Conservation (phyloP, 495 filamentous ascomycete genomes). For the Penicillium canariense region DNA sequence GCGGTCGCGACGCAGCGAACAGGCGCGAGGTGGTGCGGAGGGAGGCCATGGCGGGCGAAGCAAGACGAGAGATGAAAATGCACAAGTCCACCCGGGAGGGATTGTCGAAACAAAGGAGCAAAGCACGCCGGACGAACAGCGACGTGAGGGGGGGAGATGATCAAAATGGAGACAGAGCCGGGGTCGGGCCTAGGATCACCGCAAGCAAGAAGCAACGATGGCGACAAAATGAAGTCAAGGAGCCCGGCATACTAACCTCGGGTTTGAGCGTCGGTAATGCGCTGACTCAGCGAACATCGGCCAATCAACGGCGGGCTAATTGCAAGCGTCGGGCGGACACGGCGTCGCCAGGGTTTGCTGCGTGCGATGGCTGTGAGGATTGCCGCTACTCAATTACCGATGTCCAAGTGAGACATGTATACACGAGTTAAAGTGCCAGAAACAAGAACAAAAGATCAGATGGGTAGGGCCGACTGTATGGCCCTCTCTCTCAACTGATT, state of each 20-base stretch:
- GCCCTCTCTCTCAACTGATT: background rate
- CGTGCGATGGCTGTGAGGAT: constrained; percentile 1
- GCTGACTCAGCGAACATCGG: constrained; percentile 32
- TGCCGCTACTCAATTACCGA: constrained; percentile 13
- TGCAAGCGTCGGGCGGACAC: constrained; percentile 50
- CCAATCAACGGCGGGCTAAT: constrained; percentile 45
- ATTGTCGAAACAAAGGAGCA: constrained; percentile 3
- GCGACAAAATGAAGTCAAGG: constrained; percentile 37
- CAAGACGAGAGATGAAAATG: constrained; percentile 2
- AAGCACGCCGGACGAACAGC: background rate
- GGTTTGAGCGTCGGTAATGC: constrained; percentile 37
- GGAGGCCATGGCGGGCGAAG: constrained; percentile 63
- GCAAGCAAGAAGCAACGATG: constrained; percentile 14
- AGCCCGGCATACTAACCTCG: constrained; percentile 39
- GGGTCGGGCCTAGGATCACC: constrained; percentile 11
- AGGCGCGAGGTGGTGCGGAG: constrained; percentile 70
- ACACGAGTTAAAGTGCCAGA: background rate
- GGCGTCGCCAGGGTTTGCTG: constrained; percentile 21
- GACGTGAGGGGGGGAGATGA: constrained; percentile 13
- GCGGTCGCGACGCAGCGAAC: constrained; percentile 54
- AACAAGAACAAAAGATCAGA: no score
- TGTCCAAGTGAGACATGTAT: background rate
- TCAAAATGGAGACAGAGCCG: constrained; percentile 13
- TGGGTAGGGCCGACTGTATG: no score
- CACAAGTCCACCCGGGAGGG: background rate